phyloP scores from a whole-genome alignment of 202 grass and related monocot genomes.

The Setaria italica region DNA sequence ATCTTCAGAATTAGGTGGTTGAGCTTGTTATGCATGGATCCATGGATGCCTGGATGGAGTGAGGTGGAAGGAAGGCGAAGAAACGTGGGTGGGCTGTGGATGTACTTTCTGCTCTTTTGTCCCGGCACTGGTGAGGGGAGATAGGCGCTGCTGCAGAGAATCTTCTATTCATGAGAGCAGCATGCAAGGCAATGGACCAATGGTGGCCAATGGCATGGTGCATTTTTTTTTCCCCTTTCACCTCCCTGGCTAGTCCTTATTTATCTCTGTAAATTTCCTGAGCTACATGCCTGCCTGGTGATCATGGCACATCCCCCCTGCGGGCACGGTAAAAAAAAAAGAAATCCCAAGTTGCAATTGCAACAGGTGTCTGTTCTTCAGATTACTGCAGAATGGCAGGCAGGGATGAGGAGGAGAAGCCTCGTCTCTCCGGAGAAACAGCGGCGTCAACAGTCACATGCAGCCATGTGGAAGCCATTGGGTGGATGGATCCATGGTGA shows the following conservation, averaged over 20 bases:
- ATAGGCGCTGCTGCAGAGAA: constrained; percentile 21
- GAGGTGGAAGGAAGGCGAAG: constrained; percentile 5
- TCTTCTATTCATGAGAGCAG: constrained; percentile 58
- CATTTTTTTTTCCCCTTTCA: no score
- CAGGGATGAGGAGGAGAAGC: constrained; percentile 4
- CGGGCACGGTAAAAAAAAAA: neutral
- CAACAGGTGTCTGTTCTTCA: constrained; percentile 1
- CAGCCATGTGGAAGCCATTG: neutral
- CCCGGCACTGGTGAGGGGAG: constrained; percentile 31
- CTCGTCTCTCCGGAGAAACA: neutral
- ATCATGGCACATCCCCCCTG: constrained; percentile 6
- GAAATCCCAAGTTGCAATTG: neutral
- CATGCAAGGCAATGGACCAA: constrained; percentile 8
- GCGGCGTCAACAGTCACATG: neutral
- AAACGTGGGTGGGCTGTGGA: constrained; percentile 6
- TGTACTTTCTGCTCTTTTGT: constrained; percentile 53
- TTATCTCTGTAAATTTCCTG: constrained; percentile 26
- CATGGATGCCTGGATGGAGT: constrained; percentile 2
- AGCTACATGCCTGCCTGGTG: neutral
- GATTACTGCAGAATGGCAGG: constrained; percentile 19
- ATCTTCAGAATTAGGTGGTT: neutral
- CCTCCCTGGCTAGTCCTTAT: neutral
- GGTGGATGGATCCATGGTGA: constrained; percentile 16
- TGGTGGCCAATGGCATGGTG: neutral
- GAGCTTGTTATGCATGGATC: neutral